These are phyloP conservation scores for Draba incana DNA, from an alignment of 345 rosid genomes.

Conservation along the genomic window DNA sequence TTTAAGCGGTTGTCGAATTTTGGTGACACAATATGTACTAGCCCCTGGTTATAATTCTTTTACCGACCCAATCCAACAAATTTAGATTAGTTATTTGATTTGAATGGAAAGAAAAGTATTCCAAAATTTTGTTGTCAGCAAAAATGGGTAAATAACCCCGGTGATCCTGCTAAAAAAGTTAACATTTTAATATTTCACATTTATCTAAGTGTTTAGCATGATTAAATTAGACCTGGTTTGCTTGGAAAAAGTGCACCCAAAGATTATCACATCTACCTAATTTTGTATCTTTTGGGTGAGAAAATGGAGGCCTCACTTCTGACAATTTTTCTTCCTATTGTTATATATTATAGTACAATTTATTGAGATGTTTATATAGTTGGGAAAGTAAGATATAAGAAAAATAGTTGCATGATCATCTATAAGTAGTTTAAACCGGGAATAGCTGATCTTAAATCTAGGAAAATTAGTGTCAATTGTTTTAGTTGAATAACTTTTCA, in stretches of 20 bases:
- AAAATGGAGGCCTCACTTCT: slow-evolving; percentile 13
- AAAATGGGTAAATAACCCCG: background rate
- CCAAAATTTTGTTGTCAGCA: background rate
- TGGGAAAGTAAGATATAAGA: background rate
- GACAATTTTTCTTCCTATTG: background rate
- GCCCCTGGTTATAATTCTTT: too few relatives aligned
- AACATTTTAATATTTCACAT: background rate
- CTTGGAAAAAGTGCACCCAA: slow-evolving; percentile 25
- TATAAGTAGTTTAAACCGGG: too few relatives aligned
- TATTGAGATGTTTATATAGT: background rate
- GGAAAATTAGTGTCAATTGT: background rate
- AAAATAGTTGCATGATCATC: background rate
- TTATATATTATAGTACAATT: background rate
- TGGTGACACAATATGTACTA: background rate
- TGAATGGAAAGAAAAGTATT: background rate
- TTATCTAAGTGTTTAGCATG: background rate
- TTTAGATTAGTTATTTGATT: background rate
- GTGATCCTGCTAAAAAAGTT: background rate
- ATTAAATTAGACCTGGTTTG: background rate
- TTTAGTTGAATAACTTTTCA: background rate
- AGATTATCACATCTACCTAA: slow-evolving; percentile 23
- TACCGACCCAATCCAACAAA: too few relatives aligned
- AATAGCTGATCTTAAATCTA: too few relatives aligned
- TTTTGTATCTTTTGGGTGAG: slow-evolving; percentile 31
- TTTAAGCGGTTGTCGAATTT: background rate